Base-by-base conservation (phyloP, 306 rosid genomes). In the Crataegus laevigata region DNA sequence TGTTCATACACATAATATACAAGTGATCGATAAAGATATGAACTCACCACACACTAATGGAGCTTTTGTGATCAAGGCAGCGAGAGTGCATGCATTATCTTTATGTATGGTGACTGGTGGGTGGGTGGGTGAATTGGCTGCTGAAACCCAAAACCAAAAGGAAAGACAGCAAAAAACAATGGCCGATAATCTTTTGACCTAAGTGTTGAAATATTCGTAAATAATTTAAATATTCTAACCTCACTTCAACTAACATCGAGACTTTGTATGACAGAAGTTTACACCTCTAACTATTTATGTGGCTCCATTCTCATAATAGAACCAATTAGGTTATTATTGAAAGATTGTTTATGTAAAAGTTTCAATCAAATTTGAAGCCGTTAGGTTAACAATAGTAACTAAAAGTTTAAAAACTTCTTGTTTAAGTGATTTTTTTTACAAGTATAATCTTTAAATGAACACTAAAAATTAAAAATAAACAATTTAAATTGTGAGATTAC, bases 251-350 rank as follows among this genome's bases (percentile, higher is more conserved):
- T 34, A 34, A 34, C 0, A 34, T 0, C 2, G 9, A 34, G 1
- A 6, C 0, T 0, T 34, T 34, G 6, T 36, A 0, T 36, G 9
- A 36, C 7, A 36, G 7, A 7, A 0, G 0, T 36, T 36, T 0
- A 32, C 10, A 7, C 0, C 2, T 36, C 0, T 36, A 36, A 36
- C 7, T 36, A 36, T 36, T 36, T 36, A 36, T 36, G 2, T 36
- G 10, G 40, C 2, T 36, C 40, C 10, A 36, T 36, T 36, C 40
- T 36, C 40, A 36, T 36, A 36, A 36, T 36, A 36, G 54, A 17
- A 50, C 18, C 54, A 50, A 50, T 50, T 13, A 50, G 19, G 7
- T 17, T 50, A 50, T 15, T 13, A 47, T 17, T 17, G 21, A 50
- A 50, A 15, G 8, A 17, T 50, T 18, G 21, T 50, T 5, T 50